These are phyloP conservation scores for Geum urbanum DNA, from an alignment of 306 rosid species.

Conservation along the genomic window DNA sequence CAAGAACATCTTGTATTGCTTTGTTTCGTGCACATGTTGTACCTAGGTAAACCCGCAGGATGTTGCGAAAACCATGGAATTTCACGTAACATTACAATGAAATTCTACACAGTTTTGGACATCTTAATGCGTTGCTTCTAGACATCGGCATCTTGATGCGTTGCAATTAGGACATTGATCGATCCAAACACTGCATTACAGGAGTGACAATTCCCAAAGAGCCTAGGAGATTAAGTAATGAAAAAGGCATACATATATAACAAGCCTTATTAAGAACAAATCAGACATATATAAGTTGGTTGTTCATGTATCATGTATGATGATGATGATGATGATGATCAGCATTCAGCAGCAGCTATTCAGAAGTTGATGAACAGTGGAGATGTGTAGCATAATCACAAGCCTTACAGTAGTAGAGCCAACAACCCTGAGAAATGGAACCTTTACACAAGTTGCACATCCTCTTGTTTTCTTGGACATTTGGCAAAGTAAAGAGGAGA, in stretches of 20 bases:
- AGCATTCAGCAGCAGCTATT: neutral
- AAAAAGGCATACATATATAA: neutral
- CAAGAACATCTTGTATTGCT: neutral
- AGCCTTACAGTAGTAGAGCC: conserved; percentile 20
- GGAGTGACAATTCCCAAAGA: no score
- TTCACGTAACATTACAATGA: no score
- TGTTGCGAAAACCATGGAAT: no score
- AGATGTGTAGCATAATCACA: conserved; percentile 18
- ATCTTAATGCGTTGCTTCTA: no score
- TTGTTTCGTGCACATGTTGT: neutral
- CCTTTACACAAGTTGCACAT: neutral
- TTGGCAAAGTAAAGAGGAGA: neutral
- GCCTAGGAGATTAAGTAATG: no score
- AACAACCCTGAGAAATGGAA: conserved; percentile 4
- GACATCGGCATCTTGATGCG: no score
- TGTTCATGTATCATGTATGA: neutral
- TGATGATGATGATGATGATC: neutral
- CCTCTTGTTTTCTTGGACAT: neutral
- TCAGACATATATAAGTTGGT: neutral
- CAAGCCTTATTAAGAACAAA: neutral
- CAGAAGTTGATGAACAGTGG: conserved; percentile 9
- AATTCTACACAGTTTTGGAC: no score
- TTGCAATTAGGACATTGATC: no score
- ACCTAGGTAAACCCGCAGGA: neutral
- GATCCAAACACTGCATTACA: no score